Base-by-base conservation (phyloP, 2,329 filamentous ascomycete genomes). In the Hymenoscyphus infarciens region DNA sequence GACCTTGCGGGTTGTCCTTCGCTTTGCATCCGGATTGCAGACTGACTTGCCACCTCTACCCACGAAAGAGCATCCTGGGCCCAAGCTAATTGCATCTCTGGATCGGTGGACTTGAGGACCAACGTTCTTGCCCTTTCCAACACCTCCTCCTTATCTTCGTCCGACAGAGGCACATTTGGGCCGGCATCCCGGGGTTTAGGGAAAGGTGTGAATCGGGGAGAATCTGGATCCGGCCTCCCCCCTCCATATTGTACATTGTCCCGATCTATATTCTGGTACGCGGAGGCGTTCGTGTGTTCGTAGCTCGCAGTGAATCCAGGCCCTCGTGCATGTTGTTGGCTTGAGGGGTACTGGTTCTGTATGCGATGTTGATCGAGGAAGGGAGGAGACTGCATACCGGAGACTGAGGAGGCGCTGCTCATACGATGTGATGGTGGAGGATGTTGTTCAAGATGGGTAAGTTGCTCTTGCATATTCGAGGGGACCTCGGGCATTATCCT, bases 71-170 rank as follows among this genome's bases (percentile, higher is more conserved):
- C 89, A 77, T 98, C 95, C 73, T 96, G 90, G 49, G 95, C 94
- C 95, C 95, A 99, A 64, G 91, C 91, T 72, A 99, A 83, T 79
- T 99, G 95, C 87, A 96, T 96, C 70, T 96, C 89, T 57, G 96
- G 92, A 75, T 99, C 93, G 72, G 96, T 96, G 56, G 92, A 97
- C 73, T 92, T 91, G 66, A 99, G 82, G 39, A 98, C 94, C 63
- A 90, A 85, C 65, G 90, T 79, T 61, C 94, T 87, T 38, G 92
- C 92, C 74, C 88, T 89, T 79, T 96, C 95, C 60, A 99, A 78
- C 57, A 92, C 92, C 33, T 89, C 87, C 76, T 97, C 95, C 77
- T 96, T 93, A 74, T 97, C 92, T 69, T 97, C 93, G 76, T 98
- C 92, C 62, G 91, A 93, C 1, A 92, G 92, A 13, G 95, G 95